Base-by-base conservation (phyloP, 2,329 filamentous ascomycete genomes). In the Teratosphaeria zuluensis region DNA sequence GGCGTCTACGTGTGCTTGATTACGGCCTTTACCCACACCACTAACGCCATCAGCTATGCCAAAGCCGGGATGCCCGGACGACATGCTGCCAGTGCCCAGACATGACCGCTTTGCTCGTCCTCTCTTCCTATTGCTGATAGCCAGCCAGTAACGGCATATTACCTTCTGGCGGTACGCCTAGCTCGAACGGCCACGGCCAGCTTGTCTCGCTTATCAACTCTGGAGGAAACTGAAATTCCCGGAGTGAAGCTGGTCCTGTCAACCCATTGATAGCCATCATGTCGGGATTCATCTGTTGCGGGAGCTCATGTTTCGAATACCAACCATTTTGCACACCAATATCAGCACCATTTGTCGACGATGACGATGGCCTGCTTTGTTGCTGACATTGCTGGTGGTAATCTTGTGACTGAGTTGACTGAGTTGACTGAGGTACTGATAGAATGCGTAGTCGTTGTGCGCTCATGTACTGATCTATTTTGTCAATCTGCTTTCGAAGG, bases 391-490 rank as follows among this genome's bases (percentile, higher is more conserved):
- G 31, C 54, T 24, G 54, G 16, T 11, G 52, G 19, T 51, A 51
- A 32, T 54, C 46, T 28, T 58, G 55, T 16, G 28, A n/a, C 28
- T 16, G 30, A 31, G 5, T n/a, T 16, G 28, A n/a, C 28, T 16
- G 30, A 31, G 5, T n/a, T 7, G 52, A 35, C 53, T 58, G 56
- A n/a, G 55, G 31, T 46, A 59, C 56, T 2, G 61, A 63, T 1
- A 60, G 56, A 4, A 67, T 58, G 54, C 66, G 59, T 21, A 62
- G 58, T 21, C 66, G 60, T 57, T 68, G 67, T 3, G 56, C 61
- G 3, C 65, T 66, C 73, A 77, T 77, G 62, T 76, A 77, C 4
- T 72, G 68, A 61, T 80, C 77, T 19, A 79, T 78, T 38, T 71
- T 71, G 12, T 75, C 70, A 19, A 78, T 74, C 53, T 77, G 74